Evolutionary conservation across 495 filamentous ascomycete genomes (phyloP).

Genomic region (Cercophora newfieldiana): DNA sequence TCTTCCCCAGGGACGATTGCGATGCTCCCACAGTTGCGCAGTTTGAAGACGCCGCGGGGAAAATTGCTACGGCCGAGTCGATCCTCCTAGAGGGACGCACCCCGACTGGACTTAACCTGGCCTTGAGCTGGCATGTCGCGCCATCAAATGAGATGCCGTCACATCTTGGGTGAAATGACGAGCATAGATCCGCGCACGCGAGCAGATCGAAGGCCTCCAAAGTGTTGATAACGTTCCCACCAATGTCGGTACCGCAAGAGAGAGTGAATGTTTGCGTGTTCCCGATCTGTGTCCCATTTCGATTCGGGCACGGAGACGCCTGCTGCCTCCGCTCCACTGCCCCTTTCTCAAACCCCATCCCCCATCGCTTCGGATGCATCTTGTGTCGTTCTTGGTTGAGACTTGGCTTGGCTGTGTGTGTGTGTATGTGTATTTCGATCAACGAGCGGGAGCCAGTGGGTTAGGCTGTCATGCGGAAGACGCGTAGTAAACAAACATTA

Average conservation of each 20-base stretch:
- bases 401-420: not conserved
- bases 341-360: slow-evolving; percentile 1
- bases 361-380: slow-evolving; percentile 16
- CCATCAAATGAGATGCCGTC: slow-evolving; percentile 33
- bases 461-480: slow-evolving; percentile 7
- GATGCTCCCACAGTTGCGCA: slow-evolving; percentile 26
- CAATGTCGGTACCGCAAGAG: slow-evolving; percentile 34
- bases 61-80: slow-evolving; percentile 34
- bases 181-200: slow-evolving; percentile 35
- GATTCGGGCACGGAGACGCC: slow-evolving; percentile 31
- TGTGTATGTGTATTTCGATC: not conserved
- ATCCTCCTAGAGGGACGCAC: slow-evolving; percentile 25
- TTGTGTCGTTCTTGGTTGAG: not conserved
- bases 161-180: slow-evolving; percentile 37
- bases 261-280: slow-evolving; percentile 34
- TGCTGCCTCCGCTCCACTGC: slow-evolving; percentile 15
- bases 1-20: slow-evolving; percentile 18
- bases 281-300: slow-evolving; percentile 37
- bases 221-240: slow-evolving; percentile 27
- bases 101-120: slow-evolving; percentile 15
- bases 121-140: slow-evolving; percentile 26
- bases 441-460: slow-evolving; percentile 5
- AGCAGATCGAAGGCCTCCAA: slow-evolving; percentile 29
- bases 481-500: slow-evolving; percentile 19
- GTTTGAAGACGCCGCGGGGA: slow-evolving; percentile 33